Percentiles rank a stretch among this genome's conserved stretches.
These are phyloP conservation scores for Plasmopara halstedii DNA, from an alignment of 352 stramenopile genomes.

Conservation along the genomic window DNA sequence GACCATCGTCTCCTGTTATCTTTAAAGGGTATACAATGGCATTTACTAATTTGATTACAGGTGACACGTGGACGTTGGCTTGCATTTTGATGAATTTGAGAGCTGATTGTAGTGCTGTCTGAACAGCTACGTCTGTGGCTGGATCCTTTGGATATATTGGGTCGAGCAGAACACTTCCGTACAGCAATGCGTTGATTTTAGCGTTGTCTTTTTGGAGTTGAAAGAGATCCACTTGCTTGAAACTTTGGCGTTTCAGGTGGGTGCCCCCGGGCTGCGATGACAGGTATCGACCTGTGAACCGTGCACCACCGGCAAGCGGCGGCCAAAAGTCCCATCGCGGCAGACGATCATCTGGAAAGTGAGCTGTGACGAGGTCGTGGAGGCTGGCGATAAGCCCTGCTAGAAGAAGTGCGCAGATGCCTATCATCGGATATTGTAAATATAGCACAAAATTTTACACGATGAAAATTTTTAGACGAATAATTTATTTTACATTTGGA, in stretches of 20 bases:
- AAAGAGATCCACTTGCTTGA: conserved; percentile 57
- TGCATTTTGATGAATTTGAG: conserved; percentile 30
- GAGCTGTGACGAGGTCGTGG: not conserved
- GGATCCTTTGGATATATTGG: conserved; percentile 24
- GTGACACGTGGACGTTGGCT: conserved; percentile 33
- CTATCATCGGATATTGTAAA: no score
- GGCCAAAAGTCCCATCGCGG: conserved; percentile 68
- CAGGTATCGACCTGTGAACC: conserved; percentile 58
- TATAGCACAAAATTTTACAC: no score
- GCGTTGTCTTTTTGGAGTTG: conserved; percentile 19
- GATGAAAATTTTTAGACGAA: no score
- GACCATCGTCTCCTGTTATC: conserved; percentile 61
- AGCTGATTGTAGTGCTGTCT: conserved; percentile 35
- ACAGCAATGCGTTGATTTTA: conserved; percentile 39
- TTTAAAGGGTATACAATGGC: conserved; percentile 40
- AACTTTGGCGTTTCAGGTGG: conserved; percentile 38
- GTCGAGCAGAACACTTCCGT: conserved; percentile 50
- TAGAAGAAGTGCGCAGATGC: conserved; percentile 1
- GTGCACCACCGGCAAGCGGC: conserved; percentile 27
- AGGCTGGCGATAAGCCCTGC: conserved; percentile 2
- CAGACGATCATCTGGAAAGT: conserved; percentile 4
- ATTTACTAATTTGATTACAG: conserved; percentile 20
- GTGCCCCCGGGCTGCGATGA: conserved; percentile 38
- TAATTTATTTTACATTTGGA: no score
- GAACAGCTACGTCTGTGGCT: conserved; percentile 31